A percentile compares a stretch with the other conserved stretches of the same genome.
Evolutionary conservation across 2,329 filamentous ascomycete species (phyloP).

Genomic region (Diaporthe citrichinensis): DNA sequence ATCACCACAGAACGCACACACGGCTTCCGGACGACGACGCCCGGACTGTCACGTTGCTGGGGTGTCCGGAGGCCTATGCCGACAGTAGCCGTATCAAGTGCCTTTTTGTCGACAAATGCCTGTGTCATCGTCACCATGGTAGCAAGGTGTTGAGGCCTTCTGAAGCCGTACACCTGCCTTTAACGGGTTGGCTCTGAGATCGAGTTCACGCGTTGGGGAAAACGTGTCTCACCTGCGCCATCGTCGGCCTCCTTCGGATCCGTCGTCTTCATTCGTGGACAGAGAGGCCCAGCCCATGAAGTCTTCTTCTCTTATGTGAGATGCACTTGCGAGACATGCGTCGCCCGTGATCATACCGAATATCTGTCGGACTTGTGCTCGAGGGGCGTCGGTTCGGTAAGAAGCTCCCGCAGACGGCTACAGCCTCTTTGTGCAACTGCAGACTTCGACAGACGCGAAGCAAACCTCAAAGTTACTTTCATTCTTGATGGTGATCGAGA

Average conservation of each 20-base stretch:
- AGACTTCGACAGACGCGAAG: neutral
- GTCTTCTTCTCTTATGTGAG: neutral
- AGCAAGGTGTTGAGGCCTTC: neutral
- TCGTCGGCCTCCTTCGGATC: neutral
- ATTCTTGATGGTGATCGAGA: neutral
- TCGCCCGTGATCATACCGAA: neutral
- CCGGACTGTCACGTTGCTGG: conserved; percentile 4
- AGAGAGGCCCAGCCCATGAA: neutral
- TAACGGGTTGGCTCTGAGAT: neutral
- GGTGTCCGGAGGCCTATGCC: neutral
- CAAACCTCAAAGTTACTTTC: neutral
- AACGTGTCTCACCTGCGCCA: too few relatives aligned
- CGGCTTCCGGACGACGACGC: neutral
- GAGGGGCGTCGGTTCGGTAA: neutral
- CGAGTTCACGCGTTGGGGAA: neutral
- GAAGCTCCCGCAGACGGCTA: neutral
- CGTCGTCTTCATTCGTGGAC: neutral
- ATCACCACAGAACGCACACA: neutral
- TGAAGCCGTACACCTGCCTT: neutral
- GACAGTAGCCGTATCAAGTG: conserved; percentile 14
- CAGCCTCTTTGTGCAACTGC: neutral
- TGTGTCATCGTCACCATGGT: neutral
- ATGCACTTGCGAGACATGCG: neutral
- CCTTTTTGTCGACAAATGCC: neutral
- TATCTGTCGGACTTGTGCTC: neutral